phyloP scores from a whole-genome alignment of 139 green algal genomes.

The Auxenochlorella pyrenoidosa region DNA sequence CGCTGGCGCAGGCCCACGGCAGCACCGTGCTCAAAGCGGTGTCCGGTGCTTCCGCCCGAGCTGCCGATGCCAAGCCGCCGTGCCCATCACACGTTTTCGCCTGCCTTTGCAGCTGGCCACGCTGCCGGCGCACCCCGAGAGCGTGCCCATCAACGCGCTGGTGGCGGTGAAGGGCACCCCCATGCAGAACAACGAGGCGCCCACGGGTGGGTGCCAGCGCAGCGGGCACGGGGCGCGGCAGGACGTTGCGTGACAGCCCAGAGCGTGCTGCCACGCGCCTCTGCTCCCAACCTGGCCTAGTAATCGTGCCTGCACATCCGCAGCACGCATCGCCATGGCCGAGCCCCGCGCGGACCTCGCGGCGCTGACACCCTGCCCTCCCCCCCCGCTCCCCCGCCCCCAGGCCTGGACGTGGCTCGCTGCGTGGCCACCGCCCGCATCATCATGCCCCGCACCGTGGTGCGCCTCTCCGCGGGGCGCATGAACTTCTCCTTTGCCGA shows the following conservation, averaged over 20 bases:
- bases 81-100: too few relatives aligned
- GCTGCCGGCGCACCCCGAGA: conserved; percentile 96
- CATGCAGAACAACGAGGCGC: conserved; percentile 62
- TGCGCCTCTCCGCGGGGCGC: conserved; percentile 91
- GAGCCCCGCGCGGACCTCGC: background rate
- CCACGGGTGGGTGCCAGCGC: background rate
- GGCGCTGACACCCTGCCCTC: background rate
- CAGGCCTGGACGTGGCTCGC: conserved; percentile 87
- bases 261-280: background rate
- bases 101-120: conserved; percentile 85
- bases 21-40: background rate
- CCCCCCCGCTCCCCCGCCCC: conserved; percentile 31
- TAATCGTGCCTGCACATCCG: too few relatives aligned
- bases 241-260: too few relatives aligned
- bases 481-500: conserved; percentile 64
- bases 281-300: background rate
- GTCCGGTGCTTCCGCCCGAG: too few relatives aligned
- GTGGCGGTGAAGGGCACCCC: conserved; percentile 94
- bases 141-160: conserved; percentile 97
- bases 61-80: too few relatives aligned
- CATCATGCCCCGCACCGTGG: conserved; percentile 93
- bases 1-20: too few relatives aligned
- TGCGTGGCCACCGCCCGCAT: conserved; percentile 96
- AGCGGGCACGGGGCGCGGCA: too few relatives aligned
- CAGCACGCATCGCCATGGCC: too few relatives aligned